Evolutionary conservation across 371 early-diverging fungal species (phyloP).

Genomic region (Haplosporangium sp.): DNA sequence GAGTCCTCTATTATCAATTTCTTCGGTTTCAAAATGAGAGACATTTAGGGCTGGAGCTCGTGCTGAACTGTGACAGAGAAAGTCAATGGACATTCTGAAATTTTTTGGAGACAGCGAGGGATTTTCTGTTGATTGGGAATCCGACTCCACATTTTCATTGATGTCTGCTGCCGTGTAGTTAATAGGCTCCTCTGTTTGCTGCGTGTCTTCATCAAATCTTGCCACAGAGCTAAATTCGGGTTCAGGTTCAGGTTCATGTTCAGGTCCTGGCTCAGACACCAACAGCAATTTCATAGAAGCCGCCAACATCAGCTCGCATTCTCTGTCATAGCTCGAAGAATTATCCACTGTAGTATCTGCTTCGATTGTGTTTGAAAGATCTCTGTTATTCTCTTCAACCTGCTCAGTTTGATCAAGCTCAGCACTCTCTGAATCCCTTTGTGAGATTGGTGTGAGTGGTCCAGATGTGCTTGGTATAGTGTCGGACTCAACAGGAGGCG

Average conservation of each 20-base stretch:
- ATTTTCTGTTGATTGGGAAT: background rate
- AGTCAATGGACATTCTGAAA: conserved; percentile 46
- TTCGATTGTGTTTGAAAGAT: background rate
- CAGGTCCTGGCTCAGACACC: background rate
- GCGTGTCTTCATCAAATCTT: background rate
- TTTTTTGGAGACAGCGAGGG: conserved; percentile 4
- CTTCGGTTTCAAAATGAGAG: background rate
- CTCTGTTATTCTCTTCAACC: background rate
- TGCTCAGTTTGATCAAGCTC: background rate
- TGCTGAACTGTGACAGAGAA: conserved; percentile 21
- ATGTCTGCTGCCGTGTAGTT: no score
- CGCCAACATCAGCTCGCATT: conserved; percentile 3
- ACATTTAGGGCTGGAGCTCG: background rate
- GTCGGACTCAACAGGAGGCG: conserved; percentile 31
- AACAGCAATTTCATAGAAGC: background rate
- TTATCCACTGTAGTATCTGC: background rate
- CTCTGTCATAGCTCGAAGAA: background rate
- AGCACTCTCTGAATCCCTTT: conserved; percentile 1
- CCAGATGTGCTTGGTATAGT: conserved; percentile 21
- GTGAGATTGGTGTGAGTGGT: conserved; percentile 22
- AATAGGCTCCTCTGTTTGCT: background rate
- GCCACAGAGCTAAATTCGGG: background rate
- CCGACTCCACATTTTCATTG: background rate
- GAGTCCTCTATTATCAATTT: background rate
- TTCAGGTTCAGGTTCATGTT: background rate